Base-by-base conservation (phyloP, 2,329 filamentous ascomycete species). In the Ophiocordyceps camponoti-floridani region DNA sequence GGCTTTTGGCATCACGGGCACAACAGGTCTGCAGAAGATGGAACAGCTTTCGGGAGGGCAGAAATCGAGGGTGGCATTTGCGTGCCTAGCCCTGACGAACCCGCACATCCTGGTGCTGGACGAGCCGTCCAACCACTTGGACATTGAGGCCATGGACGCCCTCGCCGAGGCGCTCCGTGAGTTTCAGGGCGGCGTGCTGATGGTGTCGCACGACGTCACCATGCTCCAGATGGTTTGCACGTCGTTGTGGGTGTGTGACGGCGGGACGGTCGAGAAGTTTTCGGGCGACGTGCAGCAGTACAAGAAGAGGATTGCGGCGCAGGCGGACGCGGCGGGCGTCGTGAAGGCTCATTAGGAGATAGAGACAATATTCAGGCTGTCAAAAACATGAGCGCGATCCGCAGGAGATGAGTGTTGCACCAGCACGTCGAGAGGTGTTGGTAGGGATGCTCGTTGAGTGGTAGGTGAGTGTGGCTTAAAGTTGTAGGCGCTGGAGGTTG, bases 101-200 rank as follows among this genome's bases (percentile, higher is more conserved):
- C 91, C 91, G 16, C 91, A 98, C 59, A 96, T 98, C 52, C 73
- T 98, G 42, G 89, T 98, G 48, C 83, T 98, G 43, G 91, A 98
- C 73, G 91, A 98, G 64, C 91, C 91, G 60, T 94, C 86, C 51
- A 98, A 98, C 69, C 91, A 98, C 64, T 70, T 98, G 55, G 91
- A 98, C 76, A 96, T 98, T 54, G 91, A 98, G 63, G 91, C 91
- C 51, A 95, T 98, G 91, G 91, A 98, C 62, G 89, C 91, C 11
- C 70, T 98, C 44, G 81, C 85, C 4, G 78, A 82, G 28, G 91
- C 91, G 14, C 69, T 98, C 53, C 74, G 78, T 53, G 76, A 80
- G 51, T 98, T 96, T 67, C 75, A 94, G 65, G 91, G 91, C 49
- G 91, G 91, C 61, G 88, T 98, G 46, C 69, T 98, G 55, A 96